phyloP scores from a whole-genome alignment of 805 yeast species.

The Metschnikowia hibisci region DNA sequence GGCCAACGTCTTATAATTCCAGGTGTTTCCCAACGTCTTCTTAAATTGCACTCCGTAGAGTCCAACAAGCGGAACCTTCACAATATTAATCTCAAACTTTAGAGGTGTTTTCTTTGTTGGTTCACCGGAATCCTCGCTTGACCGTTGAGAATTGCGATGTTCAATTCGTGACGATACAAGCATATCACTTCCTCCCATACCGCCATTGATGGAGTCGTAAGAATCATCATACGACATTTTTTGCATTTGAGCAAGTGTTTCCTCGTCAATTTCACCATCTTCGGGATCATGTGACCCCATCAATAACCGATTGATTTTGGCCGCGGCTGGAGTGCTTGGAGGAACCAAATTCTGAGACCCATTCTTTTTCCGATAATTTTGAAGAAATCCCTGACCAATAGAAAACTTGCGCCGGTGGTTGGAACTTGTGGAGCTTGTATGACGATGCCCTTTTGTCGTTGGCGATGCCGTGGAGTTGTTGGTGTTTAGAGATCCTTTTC shows the following conservation, averaged over 20 bases:
- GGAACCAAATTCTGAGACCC: conserved; percentile 39
- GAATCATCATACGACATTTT: conserved; percentile 52
- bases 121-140: conserved; percentile 10
- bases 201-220: conserved; percentile 51
- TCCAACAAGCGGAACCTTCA: conserved; percentile 86
- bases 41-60: conserved; percentile 93
- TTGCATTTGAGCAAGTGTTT: conserved; percentile 24
- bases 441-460: conserved; percentile 30
- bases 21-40: conserved; percentile 87
- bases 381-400: conserved; percentile 53
- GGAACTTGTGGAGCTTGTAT: conserved; percentile 34
- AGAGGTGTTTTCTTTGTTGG: conserved; percentile 48
- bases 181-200: conserved; percentile 54
- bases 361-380: conserved; percentile 47
- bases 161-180: conserved; percentile 56
- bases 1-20: conserved; percentile 91
- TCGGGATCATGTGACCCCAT: conserved; percentile 27
- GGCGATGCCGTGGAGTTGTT: conserved; percentile 19
- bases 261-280: conserved; percentile 28
- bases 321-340: conserved; percentile 56
- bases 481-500: conserved; percentile 38
- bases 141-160: conserved; percentile 39
- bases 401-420: conserved; percentile 61
- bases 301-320: conserved; percentile 30
- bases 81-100: conserved; percentile 86